These are phyloP conservation scores for Neurospora pannonica DNA, from an alignment of 495 filamentous ascomycete species.

Conservation along the genomic window DNA sequence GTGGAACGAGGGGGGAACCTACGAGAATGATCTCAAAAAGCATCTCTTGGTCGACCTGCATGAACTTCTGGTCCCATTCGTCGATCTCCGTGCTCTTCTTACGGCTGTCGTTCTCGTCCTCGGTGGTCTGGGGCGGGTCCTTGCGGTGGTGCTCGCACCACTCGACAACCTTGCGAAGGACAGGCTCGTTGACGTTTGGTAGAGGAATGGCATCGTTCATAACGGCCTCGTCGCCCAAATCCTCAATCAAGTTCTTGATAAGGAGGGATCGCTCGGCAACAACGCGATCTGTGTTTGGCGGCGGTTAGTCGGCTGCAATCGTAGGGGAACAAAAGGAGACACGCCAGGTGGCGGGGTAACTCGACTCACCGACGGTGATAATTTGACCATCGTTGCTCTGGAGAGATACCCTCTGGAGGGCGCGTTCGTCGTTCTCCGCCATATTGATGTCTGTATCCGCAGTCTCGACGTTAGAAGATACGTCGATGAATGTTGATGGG, in stretches of 20 bases:
- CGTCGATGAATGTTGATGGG: slow-evolving; percentile 3
- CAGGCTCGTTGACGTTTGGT: slow-evolving; percentile 89
- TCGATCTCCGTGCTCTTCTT: slow-evolving; percentile 99
- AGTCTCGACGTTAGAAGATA: background rate
- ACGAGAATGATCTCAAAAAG: slow-evolving; percentile 98
- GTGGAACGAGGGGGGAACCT: slow-evolving; percentile 26
- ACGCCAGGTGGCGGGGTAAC: slow-evolving; percentile 1
- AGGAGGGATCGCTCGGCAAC: slow-evolving; percentile 88
- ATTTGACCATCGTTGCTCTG: slow-evolving; percentile 12
- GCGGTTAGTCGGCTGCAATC: background rate
- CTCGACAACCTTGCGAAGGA: slow-evolving; percentile 90
- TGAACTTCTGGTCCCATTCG: slow-evolving; percentile 99
- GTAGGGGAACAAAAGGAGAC: background rate
- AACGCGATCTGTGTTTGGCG: slow-evolving; percentile 46
- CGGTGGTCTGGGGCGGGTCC: slow-evolving; percentile 64
- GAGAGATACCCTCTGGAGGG: slow-evolving; percentile 7
- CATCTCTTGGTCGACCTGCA: slow-evolving; percentile 99
- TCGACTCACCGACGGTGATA: slow-evolving; percentile 12
- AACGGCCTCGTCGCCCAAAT: slow-evolving; percentile 63
- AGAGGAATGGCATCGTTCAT: slow-evolving; percentile 59
- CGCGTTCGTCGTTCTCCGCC: slow-evolving; percentile 7
- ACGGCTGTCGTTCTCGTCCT: slow-evolving; percentile 87
- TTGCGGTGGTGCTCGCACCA: slow-evolving; percentile 93
- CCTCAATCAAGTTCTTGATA: slow-evolving; percentile 97
- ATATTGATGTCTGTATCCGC: slow-evolving; percentile 1